Base-by-base conservation (phyloP, 495 filamentous ascomycete genomes). In the Penicillium chermesinum region DNA sequence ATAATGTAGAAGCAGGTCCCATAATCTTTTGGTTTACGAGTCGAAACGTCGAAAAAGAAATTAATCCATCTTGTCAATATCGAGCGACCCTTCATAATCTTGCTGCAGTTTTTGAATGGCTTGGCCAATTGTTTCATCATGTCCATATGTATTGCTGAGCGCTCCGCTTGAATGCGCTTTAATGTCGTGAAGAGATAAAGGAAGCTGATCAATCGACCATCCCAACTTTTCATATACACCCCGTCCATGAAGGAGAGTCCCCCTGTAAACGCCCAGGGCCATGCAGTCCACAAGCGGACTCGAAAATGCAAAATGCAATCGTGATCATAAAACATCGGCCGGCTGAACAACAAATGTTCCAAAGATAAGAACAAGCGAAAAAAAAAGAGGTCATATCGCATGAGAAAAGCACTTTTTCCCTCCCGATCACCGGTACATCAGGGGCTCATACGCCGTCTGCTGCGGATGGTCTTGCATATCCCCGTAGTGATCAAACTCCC, bases 1-100 rank as follows among this genome's bases (percentile, higher is more conserved):
- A 96, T 96, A 61, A 96, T 96, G 91, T 96, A 81, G 78, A 52
- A 30, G 40, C 42, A 20, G 47, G 38, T 18, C 20, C 18, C 27
- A 25, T 49, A 45, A 44, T 32, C 46, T 47, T 52, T 53, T 54
- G 50, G 37, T 54, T 51, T 41, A 44, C 54, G 43, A 27, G 48
- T 52, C 19, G 13, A 48, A n/a, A 30, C 25, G 25, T 30, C 25
- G 25, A 57, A 60, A 54, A 37, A 38, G 48, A 45, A 58, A 42
- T 49, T 39, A 47, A 17, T 33, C 38, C 42, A 55, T 63, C 46
- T 58, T 54, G 48, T 55, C 41, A 34, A 61, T 61, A 57, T 61
- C 51, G 44, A 59, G 49, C 56, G 52, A n/a, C 17, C 10, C 17
- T 41, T 50, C 46, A 55, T 59, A 36, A 44, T 49, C 27, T 45